These are phyloP conservation scores for Trypanosomatidae sp. DNA, from an alignment of 208 protist genomes.

Conservation along the genomic window DNA sequence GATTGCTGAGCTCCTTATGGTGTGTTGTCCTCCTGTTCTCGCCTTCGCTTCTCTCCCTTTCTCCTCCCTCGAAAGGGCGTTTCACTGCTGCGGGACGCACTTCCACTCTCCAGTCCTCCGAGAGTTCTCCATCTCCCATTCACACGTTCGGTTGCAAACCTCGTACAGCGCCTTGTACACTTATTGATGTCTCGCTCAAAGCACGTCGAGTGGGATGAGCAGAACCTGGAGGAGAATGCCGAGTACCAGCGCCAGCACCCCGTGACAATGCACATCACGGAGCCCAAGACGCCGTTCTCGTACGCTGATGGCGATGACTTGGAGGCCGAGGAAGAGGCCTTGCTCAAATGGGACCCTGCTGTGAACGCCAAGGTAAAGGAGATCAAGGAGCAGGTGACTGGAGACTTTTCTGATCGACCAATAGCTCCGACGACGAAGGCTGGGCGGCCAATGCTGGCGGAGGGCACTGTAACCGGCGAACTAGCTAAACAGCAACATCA, in stretches of 20 bases:
- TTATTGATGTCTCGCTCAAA: conserved; percentile 26
- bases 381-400: conserved; percentile 52
- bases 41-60: not conserved
- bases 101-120: not conserved
- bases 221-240: conserved; percentile 77
- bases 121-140: not conserved
- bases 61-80: not conserved
- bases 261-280: conserved; percentile 83
- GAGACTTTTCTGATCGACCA: conserved; percentile 26
- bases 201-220: conserved; percentile 81
- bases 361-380: conserved; percentile 66
- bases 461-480: conserved; percentile 51
- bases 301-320: conserved; percentile 44
- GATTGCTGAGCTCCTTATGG: not conserved
- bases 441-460: conserved; percentile 67
- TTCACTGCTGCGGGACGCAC: not conserved
- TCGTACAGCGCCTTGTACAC: not conserved
- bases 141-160: not conserved
- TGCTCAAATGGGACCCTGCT: conserved; percentile 58
- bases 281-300: conserved; percentile 87
- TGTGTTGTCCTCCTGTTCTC: not conserved
- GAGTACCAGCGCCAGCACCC: conserved; percentile 84
- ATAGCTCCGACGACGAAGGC: conserved; percentile 51
- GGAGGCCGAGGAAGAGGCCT: conserved; percentile 24
- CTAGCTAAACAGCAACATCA: conserved; percentile 49